A percentile compares a stretch with the other conserved stretches of the same genome.
These are phyloP conservation scores for Capillidium rhysosporum DNA, from an alignment of 371 early-diverging fungal genomes.

Conservation along the genomic window DNA sequence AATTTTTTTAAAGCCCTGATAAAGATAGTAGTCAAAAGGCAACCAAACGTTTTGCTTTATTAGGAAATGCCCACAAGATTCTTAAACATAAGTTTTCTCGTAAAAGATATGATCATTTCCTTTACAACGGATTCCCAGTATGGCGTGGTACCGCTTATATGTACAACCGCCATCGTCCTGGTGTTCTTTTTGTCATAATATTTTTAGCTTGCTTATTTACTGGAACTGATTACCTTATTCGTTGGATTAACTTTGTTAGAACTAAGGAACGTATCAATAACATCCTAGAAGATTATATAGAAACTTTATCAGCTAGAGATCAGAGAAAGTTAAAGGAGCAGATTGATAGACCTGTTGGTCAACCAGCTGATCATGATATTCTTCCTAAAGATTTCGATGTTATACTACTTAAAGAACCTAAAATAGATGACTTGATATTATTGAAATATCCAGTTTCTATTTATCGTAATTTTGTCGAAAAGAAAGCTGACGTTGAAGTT, in stretches of 20 bases:
- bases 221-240: conserved; percentile 41
- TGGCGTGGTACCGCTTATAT: conserved; percentile 74
- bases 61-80: conserved; percentile 43
- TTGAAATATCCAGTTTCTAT: background rate
- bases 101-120: conserved; percentile 63
- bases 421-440: background rate
- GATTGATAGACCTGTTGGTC: background rate
- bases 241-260: conserved; percentile 34
- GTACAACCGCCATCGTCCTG: conserved; percentile 58
- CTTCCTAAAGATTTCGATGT: conserved; percentile 3
- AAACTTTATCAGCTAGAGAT: conserved; percentile 10
- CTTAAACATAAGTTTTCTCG: conserved; percentile 38
- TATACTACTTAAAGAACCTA: background rate
- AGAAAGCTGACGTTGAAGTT: too few relatives aligned
- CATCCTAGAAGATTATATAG: conserved; percentile 13
- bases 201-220: conserved; percentile 29
- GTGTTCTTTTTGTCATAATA: conserved; percentile 34
- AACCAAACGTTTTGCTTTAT: conserved; percentile 38
- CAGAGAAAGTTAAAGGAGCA: background rate
- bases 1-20: conserved; percentile 31
- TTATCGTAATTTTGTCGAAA: background rate
- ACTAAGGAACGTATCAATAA: conserved; percentile 30
- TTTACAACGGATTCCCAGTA: conserved; percentile 71
- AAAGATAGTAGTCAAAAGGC: conserved; percentile 34
- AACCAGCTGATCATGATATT: background rate